A percentile compares a stretch with the other conserved stretches of the same genome.
phyloP scores from a whole-genome alignment of 495 filamentous ascomycete species.

The Antarctomyces pellizariae region DNA sequence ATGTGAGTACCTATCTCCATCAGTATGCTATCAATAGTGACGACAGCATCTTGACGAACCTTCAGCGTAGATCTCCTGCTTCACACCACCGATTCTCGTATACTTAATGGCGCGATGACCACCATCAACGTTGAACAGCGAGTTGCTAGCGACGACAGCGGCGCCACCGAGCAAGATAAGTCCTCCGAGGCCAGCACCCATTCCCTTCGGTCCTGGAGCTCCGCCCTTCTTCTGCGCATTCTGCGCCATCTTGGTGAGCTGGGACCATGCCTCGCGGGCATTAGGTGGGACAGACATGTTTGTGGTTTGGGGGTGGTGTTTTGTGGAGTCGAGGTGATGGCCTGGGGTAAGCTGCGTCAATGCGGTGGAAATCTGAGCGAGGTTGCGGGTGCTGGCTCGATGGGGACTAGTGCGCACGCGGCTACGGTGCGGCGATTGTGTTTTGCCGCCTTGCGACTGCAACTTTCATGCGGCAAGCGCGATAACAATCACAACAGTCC shows the following conservation, averaged over 20 bases:
- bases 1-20: conserved; percentile 59
- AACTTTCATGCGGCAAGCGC: too few species aligned
- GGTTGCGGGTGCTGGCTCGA: too few species aligned
- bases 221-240: conserved; percentile 9
- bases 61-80: conserved; percentile 92
- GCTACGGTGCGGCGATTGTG: too few species aligned
- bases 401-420: too few species aligned
- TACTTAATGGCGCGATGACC: conserved; percentile 99
- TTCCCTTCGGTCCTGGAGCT: conserved; percentile 9
- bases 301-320: conserved; percentile 8
- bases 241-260: conserved; percentile 22
- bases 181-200: conserved; percentile 17
- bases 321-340: too few species aligned
- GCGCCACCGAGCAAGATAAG: conserved; percentile 41
- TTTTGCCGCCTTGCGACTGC: too few species aligned
- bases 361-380: too few species aligned
- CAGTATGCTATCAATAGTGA: conserved; percentile 8
- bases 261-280: conserved; percentile 9
- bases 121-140: conserved; percentile 98
- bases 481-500: too few species aligned
- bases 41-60: conserved; percentile 25
- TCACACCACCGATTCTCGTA: conserved; percentile 75
- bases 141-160: conserved; percentile 43
- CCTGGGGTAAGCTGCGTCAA: too few species aligned
- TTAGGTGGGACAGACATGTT: conserved; percentile 6